Percentiles rank a stretch among this genome's conserved stretches.
phyloP scores from a whole-genome alignment of 192 early-diverging fungal species.

The Podochytrium sp. region DNA sequence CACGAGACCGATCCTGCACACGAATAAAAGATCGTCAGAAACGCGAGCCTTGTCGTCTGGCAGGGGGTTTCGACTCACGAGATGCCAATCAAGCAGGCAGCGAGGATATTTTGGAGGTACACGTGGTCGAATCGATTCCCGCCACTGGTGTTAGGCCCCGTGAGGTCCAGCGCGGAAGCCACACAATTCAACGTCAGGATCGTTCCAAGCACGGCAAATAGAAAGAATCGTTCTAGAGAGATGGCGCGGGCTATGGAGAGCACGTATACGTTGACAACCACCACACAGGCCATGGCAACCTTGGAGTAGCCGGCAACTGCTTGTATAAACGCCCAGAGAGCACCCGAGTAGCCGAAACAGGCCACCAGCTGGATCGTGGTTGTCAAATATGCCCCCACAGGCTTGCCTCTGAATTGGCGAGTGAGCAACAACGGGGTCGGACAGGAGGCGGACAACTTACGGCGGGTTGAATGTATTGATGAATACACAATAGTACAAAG shows the following conservation, averaged over 20 bases:
- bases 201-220: conserved; percentile 10
- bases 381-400: conserved; percentile 18
- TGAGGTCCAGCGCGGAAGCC: not conserved
- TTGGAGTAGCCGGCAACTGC: not conserved
- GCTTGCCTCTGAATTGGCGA: not conserved
- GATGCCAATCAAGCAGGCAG: conserved; percentile 2
- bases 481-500: not conserved
- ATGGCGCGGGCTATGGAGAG: conserved; percentile 15
- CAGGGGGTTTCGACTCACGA: not conserved
- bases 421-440: not conserved
- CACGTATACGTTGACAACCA: conserved; percentile 15
- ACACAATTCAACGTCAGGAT: conserved; percentile 8
- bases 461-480: not conserved
- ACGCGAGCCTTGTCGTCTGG: not conserved
- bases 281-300: not conserved
- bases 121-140: not conserved
- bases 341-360: not conserved
- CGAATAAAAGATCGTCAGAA: not conserved
- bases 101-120: not conserved
- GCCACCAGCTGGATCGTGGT: not conserved
- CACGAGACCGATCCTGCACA: not conserved
- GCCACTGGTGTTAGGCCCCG: conserved; percentile 2
- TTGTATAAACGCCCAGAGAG: conserved; percentile 16
- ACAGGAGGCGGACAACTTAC: not conserved
- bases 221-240: conserved; percentile 18